phyloP scores from a whole-genome alignment of 1,284 basidiomycete genomes.

The Ustilago shanxiensis region DNA sequence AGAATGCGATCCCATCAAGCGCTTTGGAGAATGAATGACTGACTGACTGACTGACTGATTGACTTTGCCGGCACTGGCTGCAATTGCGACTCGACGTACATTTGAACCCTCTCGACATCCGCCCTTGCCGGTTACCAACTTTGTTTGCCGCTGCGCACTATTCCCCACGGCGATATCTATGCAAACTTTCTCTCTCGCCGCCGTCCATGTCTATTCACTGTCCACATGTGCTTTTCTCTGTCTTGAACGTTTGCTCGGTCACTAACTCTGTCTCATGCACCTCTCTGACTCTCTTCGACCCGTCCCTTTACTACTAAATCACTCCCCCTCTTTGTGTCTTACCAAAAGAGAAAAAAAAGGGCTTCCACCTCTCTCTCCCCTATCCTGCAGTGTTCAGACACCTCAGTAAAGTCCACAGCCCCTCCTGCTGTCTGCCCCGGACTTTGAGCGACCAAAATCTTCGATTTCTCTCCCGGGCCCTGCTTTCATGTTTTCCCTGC shows the following conservation, averaged over 20 bases:
- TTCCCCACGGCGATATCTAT: neutral
- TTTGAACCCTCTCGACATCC: no score
- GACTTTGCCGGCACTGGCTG: no score
- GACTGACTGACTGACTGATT: no score
- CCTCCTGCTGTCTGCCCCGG: slow-evolving; percentile 19
- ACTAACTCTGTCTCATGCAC: slow-evolving; percentile 9
- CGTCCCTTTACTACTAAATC: neutral
- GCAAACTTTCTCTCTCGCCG: neutral
- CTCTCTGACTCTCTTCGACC: slow-evolving; percentile 7
- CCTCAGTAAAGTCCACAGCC: neutral
- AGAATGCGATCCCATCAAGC: no score
- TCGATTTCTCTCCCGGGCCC: neutral
- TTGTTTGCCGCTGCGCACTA: neutral
- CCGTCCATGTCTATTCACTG: neutral
- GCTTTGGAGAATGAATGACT: no score
- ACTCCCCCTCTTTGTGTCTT: neutral
- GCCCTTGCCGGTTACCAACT: neutral
- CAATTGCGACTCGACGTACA: no score
- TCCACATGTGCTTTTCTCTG: slow-evolving; percentile 7
- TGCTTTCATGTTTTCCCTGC: neutral
- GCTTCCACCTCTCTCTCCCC: neutral
- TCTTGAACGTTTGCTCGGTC: slow-evolving; percentile 8
- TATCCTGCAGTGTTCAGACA: no score
- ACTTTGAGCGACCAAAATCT: slow-evolving; percentile 28
- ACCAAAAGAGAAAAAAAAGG: neutral